Evolutionary conservation across 306 rosid genomes (phyloP), one percentile per base, ranked within the genome.

Genomic region (Vigna hirtella): DNA sequence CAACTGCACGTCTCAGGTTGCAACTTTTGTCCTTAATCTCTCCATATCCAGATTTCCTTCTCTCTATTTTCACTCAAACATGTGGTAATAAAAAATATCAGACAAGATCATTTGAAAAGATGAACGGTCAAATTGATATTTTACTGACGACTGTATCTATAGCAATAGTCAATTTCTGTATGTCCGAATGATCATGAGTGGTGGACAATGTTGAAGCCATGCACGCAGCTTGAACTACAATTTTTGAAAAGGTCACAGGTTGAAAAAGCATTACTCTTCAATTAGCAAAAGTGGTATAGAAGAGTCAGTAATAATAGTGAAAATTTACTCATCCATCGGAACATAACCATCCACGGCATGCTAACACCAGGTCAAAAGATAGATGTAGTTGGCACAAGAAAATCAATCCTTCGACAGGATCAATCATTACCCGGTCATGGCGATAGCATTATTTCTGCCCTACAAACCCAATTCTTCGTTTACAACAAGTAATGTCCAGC

Each of bases 381-480:
- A 15, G 17, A 30, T 30, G 32, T 30, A 58, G 53, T 26, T 42
- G 43, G 59, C 85, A 75, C 40, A 48, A 28, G 3, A 26, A 26
- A 30, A 51, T 63, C n/a, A 70, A 7, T 82, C 67, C 47, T 53
- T 10, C 38, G 57, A 52, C 55, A 47, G 32, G 78, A 62, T 70
- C 67, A 53, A 26, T 57, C 72, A 48, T 58, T 56, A 77, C 30
- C 64, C 10, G 32, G 43, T 69, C 64, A 70, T 18, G 26, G 72
- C 47, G 50, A 30, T 45, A 48, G 32, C 79, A 45, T 63, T 52
- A 47, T 58, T 66, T 57, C 53, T 63, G 78, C 43, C 63, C 17
- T 59, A 57, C 64, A 53, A 70, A 9, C 32, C 77, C 52, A 26
- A 64, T 26, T 76, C 82, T 63, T 58, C 22, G 20, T 70, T 40